Evolutionary conservation across 169 alveolate genomes (phyloP).

Genomic region (Eimeria necatrix): DNA sequence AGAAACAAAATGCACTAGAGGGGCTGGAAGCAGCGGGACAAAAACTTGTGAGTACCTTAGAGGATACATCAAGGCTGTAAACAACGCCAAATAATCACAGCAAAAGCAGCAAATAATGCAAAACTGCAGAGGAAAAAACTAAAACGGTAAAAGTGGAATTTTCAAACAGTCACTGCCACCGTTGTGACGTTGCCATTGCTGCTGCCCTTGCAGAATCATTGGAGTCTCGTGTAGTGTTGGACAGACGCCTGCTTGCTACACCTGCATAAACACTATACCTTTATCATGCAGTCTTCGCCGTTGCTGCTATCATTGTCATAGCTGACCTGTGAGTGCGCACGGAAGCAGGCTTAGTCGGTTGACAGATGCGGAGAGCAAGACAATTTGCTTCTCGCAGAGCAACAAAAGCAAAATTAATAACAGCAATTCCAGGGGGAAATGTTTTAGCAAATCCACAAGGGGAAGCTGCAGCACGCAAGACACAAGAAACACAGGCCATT

Average conservation of each 20-base stretch:
- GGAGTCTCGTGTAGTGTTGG: too few relatives aligned
- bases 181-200: not conserved
- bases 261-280: too few relatives aligned
- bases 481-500: not conserved
- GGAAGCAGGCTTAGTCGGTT: slow-evolving; percentile 64
- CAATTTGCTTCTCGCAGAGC: slow-evolving; percentile 63
- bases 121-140: too few relatives aligned
- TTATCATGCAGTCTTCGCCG: not conserved
- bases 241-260: too few relatives aligned
- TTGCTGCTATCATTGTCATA: not conserved
- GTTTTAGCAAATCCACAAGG: slow-evolving; percentile 5
- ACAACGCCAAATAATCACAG: not conserved
- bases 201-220: not conserved
- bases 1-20: slow-evolving; percentile 48
- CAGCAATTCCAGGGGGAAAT: slow-evolving; percentile 39
- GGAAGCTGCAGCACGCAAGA: slow-evolving; percentile 34
- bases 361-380: slow-evolving; percentile 64
- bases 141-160: not conserved
- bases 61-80: slow-evolving; percentile 60
- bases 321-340: slow-evolving; percentile 65
- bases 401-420: slow-evolving; percentile 22
- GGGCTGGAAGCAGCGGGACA: slow-evolving; percentile 63
- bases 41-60: slow-evolving; percentile 61
- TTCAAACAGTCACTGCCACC: not conserved
- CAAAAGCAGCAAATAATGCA: not conserved